A percentile compares a stretch with the other conserved stretches of the same genome.
phyloP scores from a whole-genome alignment of 805 yeast genomes.

The Vanderwaltozyma yarrowii region DNA sequence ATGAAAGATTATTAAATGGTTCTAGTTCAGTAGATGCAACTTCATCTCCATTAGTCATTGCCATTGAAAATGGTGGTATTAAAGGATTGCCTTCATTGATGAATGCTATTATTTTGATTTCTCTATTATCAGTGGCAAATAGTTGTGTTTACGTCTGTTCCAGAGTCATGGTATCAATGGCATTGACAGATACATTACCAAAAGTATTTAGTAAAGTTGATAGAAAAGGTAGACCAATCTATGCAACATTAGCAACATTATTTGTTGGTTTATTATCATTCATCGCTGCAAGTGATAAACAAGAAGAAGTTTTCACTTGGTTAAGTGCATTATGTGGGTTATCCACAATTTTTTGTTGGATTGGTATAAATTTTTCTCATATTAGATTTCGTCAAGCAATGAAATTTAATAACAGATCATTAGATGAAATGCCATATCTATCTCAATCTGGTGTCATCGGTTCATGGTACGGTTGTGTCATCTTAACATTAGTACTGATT shows the following conservation, averaged over 20 bases:
- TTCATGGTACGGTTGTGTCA: constrained; percentile 44
- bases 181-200: constrained; percentile 58
- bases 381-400: constrained; percentile 49
- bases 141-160: constrained; percentile 63
- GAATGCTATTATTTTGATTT: constrained; percentile 59
- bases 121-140: constrained; percentile 66
- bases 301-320: constrained; percentile 45
- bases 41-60: constrained; percentile 68
- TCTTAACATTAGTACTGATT: constrained; percentile 46
- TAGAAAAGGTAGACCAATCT: constrained; percentile 66
- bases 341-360: constrained; percentile 45
- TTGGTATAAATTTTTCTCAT: constrained; percentile 40
- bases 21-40: constrained; percentile 44
- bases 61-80: constrained; percentile 57
- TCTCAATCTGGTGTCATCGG: constrained; percentile 58
- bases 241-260: constrained; percentile 49
- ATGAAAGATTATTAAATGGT: constrained; percentile 38
- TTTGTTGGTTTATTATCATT: constrained; percentile 49
- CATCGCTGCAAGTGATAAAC: constrained; percentile 39
- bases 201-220: constrained; percentile 56
- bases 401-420: constrained; percentile 41
- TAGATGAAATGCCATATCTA: constrained; percentile 52
- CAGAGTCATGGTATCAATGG: constrained; percentile 57
- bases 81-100: constrained; percentile 56
- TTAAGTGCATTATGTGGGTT: constrained; percentile 43